phyloP scores from a whole-genome alignment of 441 rosid genomes.

The Syzygium syzygioides region DNA sequence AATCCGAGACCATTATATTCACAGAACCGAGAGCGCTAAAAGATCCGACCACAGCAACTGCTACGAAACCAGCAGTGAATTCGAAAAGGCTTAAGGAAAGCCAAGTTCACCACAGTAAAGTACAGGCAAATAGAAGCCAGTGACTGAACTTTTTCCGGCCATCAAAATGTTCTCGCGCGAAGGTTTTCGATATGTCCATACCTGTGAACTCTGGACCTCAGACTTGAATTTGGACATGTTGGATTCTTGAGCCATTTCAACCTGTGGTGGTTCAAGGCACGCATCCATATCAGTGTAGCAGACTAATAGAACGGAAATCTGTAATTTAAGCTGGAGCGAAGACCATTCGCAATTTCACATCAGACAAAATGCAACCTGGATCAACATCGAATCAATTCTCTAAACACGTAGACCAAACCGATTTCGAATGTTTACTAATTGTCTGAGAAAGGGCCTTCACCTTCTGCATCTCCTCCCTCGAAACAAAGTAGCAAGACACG shows the following conservation, averaged over 20 bases:
- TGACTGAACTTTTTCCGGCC: neutral
- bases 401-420: neutral
- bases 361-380: neutral
- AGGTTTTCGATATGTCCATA: slow-evolving; percentile 3
- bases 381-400: neutral
- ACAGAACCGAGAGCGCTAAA: neutral
- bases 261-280: slow-evolving; percentile 18
- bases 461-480: slow-evolving; percentile 58
- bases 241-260: slow-evolving; percentile 50
- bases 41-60: neutral
- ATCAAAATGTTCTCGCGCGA: neutral
- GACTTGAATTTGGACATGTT: slow-evolving; percentile 58
- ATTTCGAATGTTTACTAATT: neutral
- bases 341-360: neutral
- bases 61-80: neutral
- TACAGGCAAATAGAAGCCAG: neutral
- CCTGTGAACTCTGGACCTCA: slow-evolving; percentile 49
- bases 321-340: neutral
- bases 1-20: neutral
- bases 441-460: slow-evolving; percentile 15
- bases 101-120: neutral
- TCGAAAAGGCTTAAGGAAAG: neutral
- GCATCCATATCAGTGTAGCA: slow-evolving; percentile 3
- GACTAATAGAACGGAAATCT: neutral
- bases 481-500: slow-evolving; percentile 50